A percentile compares a stretch with the other conserved stretches of the same genome.
Evolutionary conservation across 129 eudicot genomes (phyloP).

Genomic region (Pseudognaphalium luteoalbum): DNA sequence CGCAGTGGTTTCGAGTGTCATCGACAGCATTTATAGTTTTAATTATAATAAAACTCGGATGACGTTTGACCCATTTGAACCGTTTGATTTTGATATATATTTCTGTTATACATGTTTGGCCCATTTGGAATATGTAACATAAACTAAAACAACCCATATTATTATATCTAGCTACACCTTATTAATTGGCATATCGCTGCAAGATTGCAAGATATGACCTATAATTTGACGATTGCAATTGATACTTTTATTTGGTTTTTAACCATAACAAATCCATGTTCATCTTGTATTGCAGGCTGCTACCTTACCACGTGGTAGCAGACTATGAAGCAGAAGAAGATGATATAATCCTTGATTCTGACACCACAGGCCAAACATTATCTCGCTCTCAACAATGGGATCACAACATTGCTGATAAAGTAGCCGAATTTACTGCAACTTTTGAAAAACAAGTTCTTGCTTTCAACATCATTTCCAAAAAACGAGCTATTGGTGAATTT

Average conservation of each 20-base stretch:
- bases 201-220: too few relatives aligned
- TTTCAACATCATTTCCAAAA: conserved; percentile 65
- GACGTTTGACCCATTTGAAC: too few relatives aligned
- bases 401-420: conserved; percentile 77
- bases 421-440: conserved; percentile 75
- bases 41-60: too few relatives aligned
- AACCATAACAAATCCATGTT: conserved; percentile 2
- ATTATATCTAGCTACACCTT: not conserved
- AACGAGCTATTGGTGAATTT: conserved; percentile 72
- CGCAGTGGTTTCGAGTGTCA: too few relatives aligned
- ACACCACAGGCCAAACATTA: conserved; percentile 65
- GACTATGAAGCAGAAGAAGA: conserved; percentile 93
- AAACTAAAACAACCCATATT: not conserved
- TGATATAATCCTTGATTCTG: conserved; percentile 75
- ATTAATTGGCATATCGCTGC: not conserved
- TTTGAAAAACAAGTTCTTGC: conserved; percentile 85
- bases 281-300: conserved; percentile 46
- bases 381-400: conserved; percentile 98
- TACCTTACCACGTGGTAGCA: conserved; percentile 92
- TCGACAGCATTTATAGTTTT: too few relatives aligned
- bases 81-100: too few relatives aligned
- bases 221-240: not conserved
- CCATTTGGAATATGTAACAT: not conserved
- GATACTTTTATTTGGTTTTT: not conserved
- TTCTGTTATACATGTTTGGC: not conserved